A percentile compares a stretch with the other conserved stretches of the same genome.
These are phyloP conservation scores for Cercis canadensis DNA, from an alignment of 306 rosid genomes.

Conservation along the genomic window DNA sequence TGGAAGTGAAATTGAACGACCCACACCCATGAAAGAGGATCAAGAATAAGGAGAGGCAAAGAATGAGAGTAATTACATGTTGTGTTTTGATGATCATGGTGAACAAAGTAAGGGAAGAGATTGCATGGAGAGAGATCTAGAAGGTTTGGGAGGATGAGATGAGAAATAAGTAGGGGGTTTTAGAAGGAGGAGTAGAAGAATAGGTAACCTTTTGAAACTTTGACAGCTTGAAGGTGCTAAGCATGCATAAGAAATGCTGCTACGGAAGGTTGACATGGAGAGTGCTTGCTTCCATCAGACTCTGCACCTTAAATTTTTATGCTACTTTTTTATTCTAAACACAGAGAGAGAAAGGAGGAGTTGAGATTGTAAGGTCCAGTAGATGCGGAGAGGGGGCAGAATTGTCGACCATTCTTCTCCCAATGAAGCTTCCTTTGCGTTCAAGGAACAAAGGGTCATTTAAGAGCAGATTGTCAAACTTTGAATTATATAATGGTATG, in stretches of 20 bases:
- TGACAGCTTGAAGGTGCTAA: slow-evolving; percentile 63
- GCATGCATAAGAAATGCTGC: slow-evolving; percentile 55
- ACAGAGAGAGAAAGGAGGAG: slow-evolving; percentile 32
- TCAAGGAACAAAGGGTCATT: slow-evolving; percentile 67
- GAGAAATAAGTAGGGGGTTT: slow-evolving; percentile 32
- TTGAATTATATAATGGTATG: slow-evolving; percentile 44
- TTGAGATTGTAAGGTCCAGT: slow-evolving; percentile 50
- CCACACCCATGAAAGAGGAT: slow-evolving; percentile 45
- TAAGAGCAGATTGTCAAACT: slow-evolving; percentile 73
- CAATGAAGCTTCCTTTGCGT: slow-evolving; percentile 93
- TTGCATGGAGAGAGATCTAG: slow-evolving; percentile 59
- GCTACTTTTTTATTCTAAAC: slow-evolving; percentile 12
- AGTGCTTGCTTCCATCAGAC: slow-evolving; percentile 72
- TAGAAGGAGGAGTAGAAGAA: slow-evolving; percentile 22
- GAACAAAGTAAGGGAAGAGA: slow-evolving; percentile 42
- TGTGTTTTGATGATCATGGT: slow-evolving; percentile 43
- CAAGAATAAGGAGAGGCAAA: slow-evolving; percentile 51
- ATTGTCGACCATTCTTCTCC: slow-evolving; percentile 76
- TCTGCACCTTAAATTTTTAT: slow-evolving; percentile 36
- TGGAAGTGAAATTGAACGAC: slow-evolving; percentile 38
- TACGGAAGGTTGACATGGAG: slow-evolving; percentile 63
- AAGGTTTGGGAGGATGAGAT: background rate
- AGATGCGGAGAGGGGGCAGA: slow-evolving; percentile 67
- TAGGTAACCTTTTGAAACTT: slow-evolving; percentile 40
- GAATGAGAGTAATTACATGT: slow-evolving; percentile 48